Evolutionary conservation across 2,329 filamentous ascomycete species (phyloP).

Genomic region (Capronia coronata): DNA sequence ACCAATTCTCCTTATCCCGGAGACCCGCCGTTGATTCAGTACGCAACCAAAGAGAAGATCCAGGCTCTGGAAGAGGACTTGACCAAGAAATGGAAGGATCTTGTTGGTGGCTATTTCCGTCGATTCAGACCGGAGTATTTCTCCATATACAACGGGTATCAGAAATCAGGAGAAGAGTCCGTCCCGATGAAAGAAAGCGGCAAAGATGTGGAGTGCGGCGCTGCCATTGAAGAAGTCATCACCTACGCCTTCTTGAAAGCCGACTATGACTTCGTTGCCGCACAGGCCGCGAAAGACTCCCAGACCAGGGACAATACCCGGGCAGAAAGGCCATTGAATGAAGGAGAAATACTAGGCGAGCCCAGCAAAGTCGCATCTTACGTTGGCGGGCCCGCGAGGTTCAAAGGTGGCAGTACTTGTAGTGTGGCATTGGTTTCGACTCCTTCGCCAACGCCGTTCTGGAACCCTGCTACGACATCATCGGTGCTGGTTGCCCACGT

Average conservation of each 20-base stretch:
- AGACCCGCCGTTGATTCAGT: slow-evolving; percentile 45
- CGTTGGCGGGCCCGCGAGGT: slow-evolving; percentile 66
- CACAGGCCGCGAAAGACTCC: slow-evolving; percentile 74
- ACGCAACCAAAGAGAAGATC: slow-evolving; percentile 55
- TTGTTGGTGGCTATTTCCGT: slow-evolving; percentile 89
- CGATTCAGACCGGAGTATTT: slow-evolving; percentile 82
- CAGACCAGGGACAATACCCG: slow-evolving; percentile 57
- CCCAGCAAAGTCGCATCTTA: slow-evolving; percentile 43
- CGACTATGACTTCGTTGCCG: slow-evolving; percentile 87
- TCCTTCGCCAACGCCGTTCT: slow-evolving; percentile 84
- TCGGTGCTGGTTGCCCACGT: slow-evolving; percentile 85
- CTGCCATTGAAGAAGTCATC: slow-evolving; percentile 53
- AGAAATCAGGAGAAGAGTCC: slow-evolving; percentile 34
- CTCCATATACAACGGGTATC: slow-evolving; percentile 38
- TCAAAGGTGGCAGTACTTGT: slow-evolving; percentile 89
- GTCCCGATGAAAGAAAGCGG: slow-evolving; percentile 22
- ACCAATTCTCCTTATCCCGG: slow-evolving; percentile 20
- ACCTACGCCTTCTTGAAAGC: slow-evolving; percentile 90
- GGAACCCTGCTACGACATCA: slow-evolving; percentile 81
- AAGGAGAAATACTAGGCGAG: slow-evolving; percentile 71
- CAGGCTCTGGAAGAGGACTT: slow-evolving; percentile 63
- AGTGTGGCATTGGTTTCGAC: slow-evolving; percentile 87
- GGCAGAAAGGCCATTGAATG: slow-evolving; percentile 72
- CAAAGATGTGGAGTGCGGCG: slow-evolving; percentile 33
- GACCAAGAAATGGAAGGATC: slow-evolving; percentile 69